Evolutionary conservation across 148 eudicot species (phyloP).

Genomic region (Agrostemma githago): DNA sequence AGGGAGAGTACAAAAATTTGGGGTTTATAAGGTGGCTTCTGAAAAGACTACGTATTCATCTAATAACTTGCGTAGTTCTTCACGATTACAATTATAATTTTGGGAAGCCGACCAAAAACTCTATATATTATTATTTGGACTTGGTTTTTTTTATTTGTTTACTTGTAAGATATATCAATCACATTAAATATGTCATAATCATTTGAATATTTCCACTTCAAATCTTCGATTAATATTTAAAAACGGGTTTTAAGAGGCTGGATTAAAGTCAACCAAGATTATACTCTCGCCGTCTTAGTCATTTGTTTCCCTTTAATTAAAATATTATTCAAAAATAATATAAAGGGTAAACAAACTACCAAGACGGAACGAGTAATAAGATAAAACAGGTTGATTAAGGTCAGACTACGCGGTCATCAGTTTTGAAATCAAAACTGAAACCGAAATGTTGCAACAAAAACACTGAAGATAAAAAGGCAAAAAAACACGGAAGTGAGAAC

Average conservation of each 20-base stretch:
- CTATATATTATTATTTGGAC: background rate
- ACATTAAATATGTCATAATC: background rate
- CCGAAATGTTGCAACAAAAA: background rate
- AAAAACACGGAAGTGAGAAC: background rate
- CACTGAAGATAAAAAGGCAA: background rate
- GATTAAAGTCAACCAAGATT: background rate
- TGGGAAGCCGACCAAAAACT: background rate
- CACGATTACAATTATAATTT: conserved; percentile 3
- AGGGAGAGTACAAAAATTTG: background rate
- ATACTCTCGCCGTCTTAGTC: too few relatives aligned
- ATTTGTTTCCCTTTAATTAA: too few relatives aligned
- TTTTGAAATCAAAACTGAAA: background rate
- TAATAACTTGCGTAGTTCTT: conserved; percentile 6
- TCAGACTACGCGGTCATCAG: background rate
- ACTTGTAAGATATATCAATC: background rate
- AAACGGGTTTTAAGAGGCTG: background rate
- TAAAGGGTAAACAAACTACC: too few relatives aligned
- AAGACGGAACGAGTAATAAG: too few relatives aligned
- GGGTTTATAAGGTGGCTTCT: conserved; percentile 9
- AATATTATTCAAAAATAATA: too few relatives aligned
- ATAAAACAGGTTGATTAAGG: background rate
- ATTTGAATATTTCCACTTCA: conserved; percentile 7
- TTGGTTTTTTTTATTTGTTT: background rate
- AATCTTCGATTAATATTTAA: background rate
- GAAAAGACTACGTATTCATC: conserved; percentile 14